A percentile compares a stretch with the other conserved stretches of the same genome.
These are phyloP conservation scores for Neurospora cerealis DNA, from an alignment of 495 filamentous ascomycete species.

Conservation along the genomic window DNA sequence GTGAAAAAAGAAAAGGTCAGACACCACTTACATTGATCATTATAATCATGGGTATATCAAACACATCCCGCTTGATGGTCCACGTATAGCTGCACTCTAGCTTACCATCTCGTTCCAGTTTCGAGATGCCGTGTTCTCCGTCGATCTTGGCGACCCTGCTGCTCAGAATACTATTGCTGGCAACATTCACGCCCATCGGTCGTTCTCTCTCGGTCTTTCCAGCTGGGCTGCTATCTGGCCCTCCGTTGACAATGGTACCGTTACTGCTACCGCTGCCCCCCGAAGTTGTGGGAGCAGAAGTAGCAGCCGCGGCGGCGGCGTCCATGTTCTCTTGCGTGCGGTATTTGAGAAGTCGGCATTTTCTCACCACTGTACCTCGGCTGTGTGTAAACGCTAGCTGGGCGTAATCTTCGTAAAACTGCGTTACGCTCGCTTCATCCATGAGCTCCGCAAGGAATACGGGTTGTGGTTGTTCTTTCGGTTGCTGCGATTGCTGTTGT, in stretches of 20 bases:
- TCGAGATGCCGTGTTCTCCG: conserved; percentile 64
- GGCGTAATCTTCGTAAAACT: conserved; percentile 95
- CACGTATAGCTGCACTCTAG: conserved; percentile 92
- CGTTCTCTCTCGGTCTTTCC: conserved; percentile 8
- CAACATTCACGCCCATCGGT: not conserved
- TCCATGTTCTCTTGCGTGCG: conserved; percentile 60
- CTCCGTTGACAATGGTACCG: not conserved
- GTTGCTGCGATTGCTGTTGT: not conserved
- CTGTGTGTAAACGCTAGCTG: conserved; percentile 84
- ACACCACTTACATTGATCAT: conserved; percentile 81
- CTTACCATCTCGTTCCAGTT: conserved; percentile 78
- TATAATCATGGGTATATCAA: conserved; percentile 98
- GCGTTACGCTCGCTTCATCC: conserved; percentile 84
- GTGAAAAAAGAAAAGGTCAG: not conserved
- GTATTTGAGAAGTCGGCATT: conserved; percentile 85
- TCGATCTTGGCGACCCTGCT: conserved; percentile 52
- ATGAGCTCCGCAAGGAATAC: conserved; percentile 87
- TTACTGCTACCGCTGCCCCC: not conserved
- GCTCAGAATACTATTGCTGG: conserved; percentile 37
- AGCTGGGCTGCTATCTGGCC: conserved; percentile 2
- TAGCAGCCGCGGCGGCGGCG: conserved; percentile 19
- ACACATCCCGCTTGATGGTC: conserved; percentile 92
- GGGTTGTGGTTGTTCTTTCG: conserved; percentile 43
- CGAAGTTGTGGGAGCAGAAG: not conserved
- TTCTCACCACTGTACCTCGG: conserved; percentile 68